phyloP scores from a whole-genome alignment of 345 rosid genomes.

The Psidium friedrichsthalianum region DNA sequence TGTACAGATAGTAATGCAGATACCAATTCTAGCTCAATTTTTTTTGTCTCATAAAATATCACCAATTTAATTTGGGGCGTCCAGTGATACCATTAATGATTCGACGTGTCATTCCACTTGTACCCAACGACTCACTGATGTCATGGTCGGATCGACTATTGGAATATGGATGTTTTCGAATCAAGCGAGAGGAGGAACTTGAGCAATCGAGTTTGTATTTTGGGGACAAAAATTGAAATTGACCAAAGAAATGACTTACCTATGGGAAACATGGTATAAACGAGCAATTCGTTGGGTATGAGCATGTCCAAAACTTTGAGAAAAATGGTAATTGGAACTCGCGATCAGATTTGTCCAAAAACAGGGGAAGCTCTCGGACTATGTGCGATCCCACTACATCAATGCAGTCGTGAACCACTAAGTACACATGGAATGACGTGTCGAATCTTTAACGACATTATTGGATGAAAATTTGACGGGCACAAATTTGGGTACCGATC shows the following conservation, averaged over 20 bases:
- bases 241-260: background rate
- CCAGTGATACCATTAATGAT: fast-evolving
- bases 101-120: background rate
- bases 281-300: background rate
- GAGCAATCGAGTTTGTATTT: background rate
- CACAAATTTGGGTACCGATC: too few relatives aligned
- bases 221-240: background rate
- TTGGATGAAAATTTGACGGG: too few relatives aligned
- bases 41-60: background rate
- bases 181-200: background rate
- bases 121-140: fast-evolving
- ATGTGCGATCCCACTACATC: too few relatives aligned
- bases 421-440: too few relatives aligned
- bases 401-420: too few relatives aligned
- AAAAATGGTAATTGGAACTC: background rate
- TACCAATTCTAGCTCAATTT: background rate
- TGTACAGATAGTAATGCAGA: background rate
- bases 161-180: background rate
- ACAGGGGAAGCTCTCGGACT: too few relatives aligned
- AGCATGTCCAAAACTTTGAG: background rate
- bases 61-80: background rate
- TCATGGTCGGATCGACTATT: background rate
- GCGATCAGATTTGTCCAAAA: too few relatives aligned
- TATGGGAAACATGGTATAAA: background rate
- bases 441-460: too few relatives aligned